Evolutionary conservation across 352 stramenopile species (phyloP).

Genomic region (Paralagenidium karlingii): DNA sequence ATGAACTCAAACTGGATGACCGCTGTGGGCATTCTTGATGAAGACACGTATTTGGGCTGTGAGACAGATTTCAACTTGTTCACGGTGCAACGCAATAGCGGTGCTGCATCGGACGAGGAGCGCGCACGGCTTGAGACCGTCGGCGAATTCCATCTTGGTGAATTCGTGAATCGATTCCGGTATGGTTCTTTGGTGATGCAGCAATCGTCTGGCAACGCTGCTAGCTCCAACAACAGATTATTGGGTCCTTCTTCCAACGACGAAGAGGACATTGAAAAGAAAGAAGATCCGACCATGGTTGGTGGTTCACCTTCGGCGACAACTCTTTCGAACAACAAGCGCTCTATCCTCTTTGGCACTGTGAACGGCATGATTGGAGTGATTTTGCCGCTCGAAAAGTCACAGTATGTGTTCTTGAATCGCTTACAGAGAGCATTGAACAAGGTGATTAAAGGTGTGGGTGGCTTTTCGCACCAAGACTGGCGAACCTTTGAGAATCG

Average conservation of each 20-base stretch:
- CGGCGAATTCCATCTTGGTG: slow-evolving; percentile 91
- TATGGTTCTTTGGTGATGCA: slow-evolving; percentile 94
- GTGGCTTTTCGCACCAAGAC: slow-evolving; percentile 87
- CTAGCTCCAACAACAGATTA: too few species aligned
- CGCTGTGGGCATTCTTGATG: slow-evolving; percentile 87
- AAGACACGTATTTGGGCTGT: slow-evolving; percentile 91
- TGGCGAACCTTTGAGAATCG: slow-evolving; percentile 90
- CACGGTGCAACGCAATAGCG: slow-evolving; percentile 87
- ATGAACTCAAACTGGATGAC: slow-evolving; percentile 96
- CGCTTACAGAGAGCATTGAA: slow-evolving; percentile 86
- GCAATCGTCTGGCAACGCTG: too few species aligned
- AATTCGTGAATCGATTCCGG: slow-evolving; percentile 95
- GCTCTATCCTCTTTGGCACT: slow-evolving; percentile 89
- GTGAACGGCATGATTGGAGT: slow-evolving; percentile 94
- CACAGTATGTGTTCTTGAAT: slow-evolving; percentile 85
- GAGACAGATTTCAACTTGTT: slow-evolving; percentile 96
- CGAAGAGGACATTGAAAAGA: too few species aligned
- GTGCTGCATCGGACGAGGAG: slow-evolving; percentile 88
- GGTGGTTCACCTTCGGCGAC: not conserved
- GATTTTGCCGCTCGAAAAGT: slow-evolving; percentile 84
- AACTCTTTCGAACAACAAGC: not conserved
- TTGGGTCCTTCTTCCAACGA: not conserved
- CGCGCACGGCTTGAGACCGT: slow-evolving; percentile 85
- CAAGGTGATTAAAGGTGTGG: slow-evolving; percentile 83
- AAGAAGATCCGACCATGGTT: too few species aligned